Base-by-base conservation (phyloP, 768 basidiomycete species). In the Leccinum fibrillosum region DNA sequence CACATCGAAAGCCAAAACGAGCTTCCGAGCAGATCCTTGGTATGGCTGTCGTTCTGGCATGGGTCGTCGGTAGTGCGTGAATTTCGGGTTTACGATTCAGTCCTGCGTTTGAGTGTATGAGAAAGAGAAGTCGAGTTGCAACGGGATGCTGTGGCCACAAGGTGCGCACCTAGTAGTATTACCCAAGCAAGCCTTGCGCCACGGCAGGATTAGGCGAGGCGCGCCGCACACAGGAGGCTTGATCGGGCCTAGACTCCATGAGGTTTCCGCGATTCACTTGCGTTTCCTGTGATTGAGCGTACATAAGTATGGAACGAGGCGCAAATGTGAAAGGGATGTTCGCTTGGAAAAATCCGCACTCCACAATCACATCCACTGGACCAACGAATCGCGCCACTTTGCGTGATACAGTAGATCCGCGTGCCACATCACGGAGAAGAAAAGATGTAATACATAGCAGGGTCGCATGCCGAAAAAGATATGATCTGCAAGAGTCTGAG, bases 1-100 rank as follows among this genome's bases (percentile, higher is more conserved):
- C 2, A 83, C 66, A 55, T 84, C 82, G 37, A 84, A 79, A 0
- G 80, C 80, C 25, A 83, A 60, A 5, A 82, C 76, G 6, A 83
- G 69, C 56, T 76, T 77, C 39, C 76, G 75, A 30, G 63, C 57
- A 8, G 70, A n/a, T 17, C 81, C 82, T 30, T 62, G 65, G 69
- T 78, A 80, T 2, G 75, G 73, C 32, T 69, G 61, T 64, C 78
- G 62, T 49, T 65, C 64, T 47, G 62, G 64, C 72, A 74, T 73
- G 19, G 4, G 35, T 52, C 15, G 35, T 52, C 15, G 35, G 35
- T 37, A 37, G 35, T 15, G 35, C 17, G 37, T 39, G 17, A 9
- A 17, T 39, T 39, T 39, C 3, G 15, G 17, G 17, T 17, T 17
- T 17, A 39, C 37, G 37, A 17, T 39, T 39, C 17, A 39, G 17